Evolutionary conservation across 345 rosid genomes (phyloP), one percentile per base, ranked within the genome.

Genomic region (Reutealis trisperma): DNA sequence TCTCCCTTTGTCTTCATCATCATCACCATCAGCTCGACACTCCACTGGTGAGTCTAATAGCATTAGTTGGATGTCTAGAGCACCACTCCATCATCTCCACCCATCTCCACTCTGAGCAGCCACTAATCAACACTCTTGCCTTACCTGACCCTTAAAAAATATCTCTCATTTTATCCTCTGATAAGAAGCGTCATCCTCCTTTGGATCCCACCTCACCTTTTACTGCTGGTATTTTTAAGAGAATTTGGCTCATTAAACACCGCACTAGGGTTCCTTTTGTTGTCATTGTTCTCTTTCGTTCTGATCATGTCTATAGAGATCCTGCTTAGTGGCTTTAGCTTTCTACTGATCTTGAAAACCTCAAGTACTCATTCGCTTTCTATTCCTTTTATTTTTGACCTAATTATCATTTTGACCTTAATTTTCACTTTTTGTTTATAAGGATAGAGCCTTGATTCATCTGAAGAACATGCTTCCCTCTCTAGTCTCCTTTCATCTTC

Each of bases 251-350:
- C 72, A 85, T 85, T 63, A 95, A 95, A 86, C 98, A 95, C 77
- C 91, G 98, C 67, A 90, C 98, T 67, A 87, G 84, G 88, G 81
- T 93, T 76, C 98, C 99, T 47, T 80, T 93, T 6, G 82, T 91
- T 22, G 89, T 93, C 59, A 94, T 89, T 47, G 89, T 92, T 67
- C 83, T 92, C 73, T 90, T 95, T 80, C 76, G 81, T 61, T 89
- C 91, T 52, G 83, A 85, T 73, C 88, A 89, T 70, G 87, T 93
- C 73, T 86, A 90, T 59, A 97, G 97, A 66, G 98, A 92, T 82
- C 98, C 98, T 68, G 85, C 92, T 62, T 97, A 94, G 82, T 94
- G 98, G 98, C 86, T 83, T 67, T 96, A 89, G 83, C 94, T 93
- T 87, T 93, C 97, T 92, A 86, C 91, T 76, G 91, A 91, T 84